Evolutionary conservation across 2,329 filamentous ascomycete species (phyloP).

Genomic region (Alternaria brassicicola): DNA sequence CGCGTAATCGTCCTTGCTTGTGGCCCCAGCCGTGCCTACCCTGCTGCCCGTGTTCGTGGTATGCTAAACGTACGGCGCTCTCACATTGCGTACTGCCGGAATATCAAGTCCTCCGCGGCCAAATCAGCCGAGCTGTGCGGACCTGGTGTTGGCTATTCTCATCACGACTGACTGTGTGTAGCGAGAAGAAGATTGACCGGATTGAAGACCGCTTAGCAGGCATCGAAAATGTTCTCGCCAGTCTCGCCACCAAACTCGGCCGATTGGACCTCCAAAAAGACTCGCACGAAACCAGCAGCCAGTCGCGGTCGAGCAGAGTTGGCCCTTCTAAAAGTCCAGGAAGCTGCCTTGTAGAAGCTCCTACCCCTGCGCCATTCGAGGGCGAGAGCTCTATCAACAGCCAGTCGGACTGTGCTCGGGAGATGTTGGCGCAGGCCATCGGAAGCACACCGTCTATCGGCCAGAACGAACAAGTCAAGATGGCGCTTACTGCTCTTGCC

Average conservation of each 20-base stretch:
- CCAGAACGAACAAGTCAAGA: conserved; percentile 43
- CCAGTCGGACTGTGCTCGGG: conserved; percentile 56
- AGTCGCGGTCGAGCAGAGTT: conserved; percentile 30
- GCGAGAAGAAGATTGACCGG: conserved; percentile 60
- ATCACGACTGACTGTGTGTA: conserved; percentile 29
- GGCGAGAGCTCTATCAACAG: conserved; percentile 57
- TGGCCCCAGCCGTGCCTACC: background rate
- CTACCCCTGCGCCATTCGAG: conserved; percentile 50
- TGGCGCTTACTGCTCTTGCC: conserved; percentile 42
- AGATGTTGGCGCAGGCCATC: conserved; percentile 52
- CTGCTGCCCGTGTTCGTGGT: background rate
- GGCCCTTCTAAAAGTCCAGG: conserved; percentile 18
- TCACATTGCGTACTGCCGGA: background rate
- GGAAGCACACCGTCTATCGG: conserved; percentile 42
- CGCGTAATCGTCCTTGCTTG: background rate
- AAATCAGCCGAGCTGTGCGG: background rate
- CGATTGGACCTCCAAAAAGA: conserved; percentile 34
- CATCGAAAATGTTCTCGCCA: conserved; percentile 55
- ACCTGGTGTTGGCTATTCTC: background rate
- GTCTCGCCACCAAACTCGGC: conserved; percentile 38
- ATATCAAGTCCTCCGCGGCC: background rate
- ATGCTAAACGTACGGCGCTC: background rate
- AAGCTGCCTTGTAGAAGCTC: conserved; percentile 31
- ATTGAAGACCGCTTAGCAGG: conserved; percentile 58
- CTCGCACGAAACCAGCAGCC: conserved; percentile 29